Base-by-base conservation (phyloP, 2,329 filamentous ascomycete genomes). In the Shiraia bambusicola region DNA sequence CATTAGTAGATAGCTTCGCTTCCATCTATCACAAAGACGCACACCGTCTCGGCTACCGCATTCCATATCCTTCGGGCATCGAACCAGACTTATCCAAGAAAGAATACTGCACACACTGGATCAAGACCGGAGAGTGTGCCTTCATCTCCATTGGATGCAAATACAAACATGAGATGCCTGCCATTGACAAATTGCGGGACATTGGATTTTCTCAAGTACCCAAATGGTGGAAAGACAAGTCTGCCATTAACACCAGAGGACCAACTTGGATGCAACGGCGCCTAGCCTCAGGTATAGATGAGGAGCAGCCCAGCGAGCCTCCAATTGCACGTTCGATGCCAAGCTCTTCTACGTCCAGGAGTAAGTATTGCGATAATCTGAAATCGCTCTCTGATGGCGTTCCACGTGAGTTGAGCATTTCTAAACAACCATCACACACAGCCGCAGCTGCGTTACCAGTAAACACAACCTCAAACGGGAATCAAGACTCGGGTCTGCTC, bases 131-230 rank as follows among this genome's bases (percentile, higher is more conserved):
- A 14, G 82, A 87, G 30, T 96, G 91, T 65, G 86, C 86, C 48
- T 96, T 88, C 66, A 83, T 80, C 3, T 88, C 94, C 65, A 84
- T 91, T 60, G 90, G 91, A 0, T 95, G 91, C 72, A 82, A 84
- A 52, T 95, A 83, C 74, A 92, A 90, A 71, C 91, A 95, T 65
- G 87, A 93, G 65, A 95, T 95, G 86, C 91, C 91, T 0, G 82
- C 90, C 50, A 75, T 75, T 36, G 72, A 75, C 0, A 87, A 82
- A 1, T 80, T 94, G 54, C 72, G 79, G 30, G 74, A 77, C 6
- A 76, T 95, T 2, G 91, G 91, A 0, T 78, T 95, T 36, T 69
- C 69, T 2, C 28, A 49, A 7, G 67, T 76, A 12, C 81, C 81
- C 7, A 64, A 66, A 6, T 84, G 81, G 81, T 82, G 74, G 58